phyloP scores from a whole-genome alignment of 768 basidiomycete genomes.

The Phylloporus arenicola region DNA sequence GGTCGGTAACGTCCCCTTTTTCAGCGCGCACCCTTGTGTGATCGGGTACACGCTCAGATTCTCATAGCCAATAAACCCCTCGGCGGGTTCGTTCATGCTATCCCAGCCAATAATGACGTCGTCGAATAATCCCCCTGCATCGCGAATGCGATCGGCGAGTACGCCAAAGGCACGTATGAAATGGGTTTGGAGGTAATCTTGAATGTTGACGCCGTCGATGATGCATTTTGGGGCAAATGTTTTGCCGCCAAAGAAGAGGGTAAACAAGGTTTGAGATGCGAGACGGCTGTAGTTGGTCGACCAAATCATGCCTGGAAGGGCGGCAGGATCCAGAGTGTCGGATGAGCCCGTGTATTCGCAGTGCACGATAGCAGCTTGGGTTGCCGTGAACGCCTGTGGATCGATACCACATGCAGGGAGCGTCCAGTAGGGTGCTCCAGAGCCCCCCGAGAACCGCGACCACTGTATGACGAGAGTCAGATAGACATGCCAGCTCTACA shows the following conservation, averaged over 20 bases:
- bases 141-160: conserved; percentile 70
- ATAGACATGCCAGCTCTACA: not conserved
- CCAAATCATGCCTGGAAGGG: conserved; percentile 94
- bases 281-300: conserved; percentile 92
- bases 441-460: conserved; percentile 93
- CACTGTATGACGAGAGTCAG: conserved; percentile 48
- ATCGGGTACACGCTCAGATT: conserved; percentile 63
- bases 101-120: conserved; percentile 96
- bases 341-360: conserved; percentile 71
- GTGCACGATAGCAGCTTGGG: conserved; percentile 82
- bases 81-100: conserved; percentile 89
- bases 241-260: conserved; percentile 89
- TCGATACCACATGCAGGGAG: conserved; percentile 86
- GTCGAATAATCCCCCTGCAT: conserved; percentile 74
- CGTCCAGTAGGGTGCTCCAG: conserved; percentile 94
- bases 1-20: conserved; percentile 84
- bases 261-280: conserved; percentile 83
- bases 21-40: conserved; percentile 65
- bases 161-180: conserved; percentile 70
- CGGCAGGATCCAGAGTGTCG: conserved; percentile 57
- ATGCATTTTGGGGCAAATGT: conserved; percentile 87
- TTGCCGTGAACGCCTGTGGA: conserved; percentile 77
- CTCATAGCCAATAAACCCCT: conserved; percentile 64
- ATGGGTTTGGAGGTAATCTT: conserved; percentile 78
- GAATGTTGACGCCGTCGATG: conserved; percentile 88